Base-by-base conservation (phyloP, 495 filamentous ascomycete genomes). In the Lasiosphaeria miniovina region DNA sequence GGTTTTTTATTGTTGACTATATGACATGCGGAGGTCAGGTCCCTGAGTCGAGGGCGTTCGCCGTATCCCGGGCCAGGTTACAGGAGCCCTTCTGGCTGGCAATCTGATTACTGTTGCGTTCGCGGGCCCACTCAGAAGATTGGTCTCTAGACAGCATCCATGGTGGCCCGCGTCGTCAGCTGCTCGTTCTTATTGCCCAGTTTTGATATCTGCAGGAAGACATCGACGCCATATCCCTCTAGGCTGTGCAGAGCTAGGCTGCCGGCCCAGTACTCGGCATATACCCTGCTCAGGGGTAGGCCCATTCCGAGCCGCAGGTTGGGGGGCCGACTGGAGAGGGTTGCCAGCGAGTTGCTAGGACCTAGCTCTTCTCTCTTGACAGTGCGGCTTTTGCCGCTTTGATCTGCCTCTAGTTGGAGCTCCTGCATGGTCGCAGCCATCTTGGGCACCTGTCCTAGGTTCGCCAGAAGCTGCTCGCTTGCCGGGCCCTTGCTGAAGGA, bases 171-270 rank as follows among this genome's bases (percentile, higher is more conserved):
- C 36, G 90, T 95, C 10, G 87, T 94, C 53, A 99, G 76, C 71
- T 96, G 93, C 78, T 99, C 94, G 68, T 96, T 96, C 80, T 97
- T 97, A 74, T 99, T 99, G 24, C 94, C 94, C 56, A 99, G 80
- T 74, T 96, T 96, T 6, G 90, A 93, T 41, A 99, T 96, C 73
- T 98, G 93, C 61, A 99, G 72, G 70, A 98, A 99, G 2, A 90
- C 93, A 76, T 99, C 94, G n/a, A 95, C 91, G 2, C 94, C 94
- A 65, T 97, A 99, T 0, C 94, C 94, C 65, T 98, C 94, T 40
- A 99, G 74, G 70, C 88, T 96, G 71, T 98, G 94, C 60, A 98
- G 68, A 69, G 96, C 91, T 32, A 99, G 73, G 69, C 84, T 93
- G 2, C 94, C 94, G 7, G 95, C 94, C 94, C 94, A 99, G 74